phyloP scores from a whole-genome alignment of 192 early-diverging fungal species.

The Martensiomyces pterosporus region DNA sequence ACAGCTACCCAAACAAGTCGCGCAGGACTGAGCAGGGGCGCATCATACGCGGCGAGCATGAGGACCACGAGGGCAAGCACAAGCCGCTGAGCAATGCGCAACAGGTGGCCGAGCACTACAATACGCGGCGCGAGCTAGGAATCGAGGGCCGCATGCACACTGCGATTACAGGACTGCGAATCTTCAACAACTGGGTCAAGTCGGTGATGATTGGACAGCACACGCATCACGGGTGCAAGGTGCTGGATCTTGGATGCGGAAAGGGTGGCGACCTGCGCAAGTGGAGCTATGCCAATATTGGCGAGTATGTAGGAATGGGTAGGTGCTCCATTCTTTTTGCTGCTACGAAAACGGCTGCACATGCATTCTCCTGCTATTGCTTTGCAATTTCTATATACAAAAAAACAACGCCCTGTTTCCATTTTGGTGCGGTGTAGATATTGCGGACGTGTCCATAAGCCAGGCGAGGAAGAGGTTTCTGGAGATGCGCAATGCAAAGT shows the following conservation, averaged over 20 bases:
- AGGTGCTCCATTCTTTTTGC: no score
- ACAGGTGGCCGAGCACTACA: slow-evolving; percentile 75
- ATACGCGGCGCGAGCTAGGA: slow-evolving; percentile 78
- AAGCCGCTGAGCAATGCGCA: slow-evolving; percentile 19
- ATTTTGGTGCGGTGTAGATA: slow-evolving; percentile 67
- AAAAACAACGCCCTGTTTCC: no score
- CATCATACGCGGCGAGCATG: background rate
- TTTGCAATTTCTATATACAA: no score
- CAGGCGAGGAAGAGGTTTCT: slow-evolving; percentile 74
- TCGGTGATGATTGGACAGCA: slow-evolving; percentile 75
- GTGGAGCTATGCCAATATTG: slow-evolving; percentile 69
- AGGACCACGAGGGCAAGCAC: slow-evolving; percentile 2
- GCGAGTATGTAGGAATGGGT: slow-evolving; percentile 66
- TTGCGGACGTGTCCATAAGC: slow-evolving; percentile 78
- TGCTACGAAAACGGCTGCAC: no score
- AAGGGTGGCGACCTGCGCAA: slow-evolving; percentile 90
- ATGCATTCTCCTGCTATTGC: no score
- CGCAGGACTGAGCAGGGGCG: no score
- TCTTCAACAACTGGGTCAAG: slow-evolving; percentile 98
- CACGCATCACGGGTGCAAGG: slow-evolving; percentile 52
- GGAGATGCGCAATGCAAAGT: slow-evolving; percentile 54
- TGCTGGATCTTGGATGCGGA: slow-evolving; percentile 92
- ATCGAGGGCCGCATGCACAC: slow-evolving; percentile 72
- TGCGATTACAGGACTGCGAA: slow-evolving; percentile 77
- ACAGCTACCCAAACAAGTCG: no score